These are phyloP conservation scores for Rhodomyrtus tomentosa DNA, from an alignment of 345 rosid genomes.

Conservation along the genomic window DNA sequence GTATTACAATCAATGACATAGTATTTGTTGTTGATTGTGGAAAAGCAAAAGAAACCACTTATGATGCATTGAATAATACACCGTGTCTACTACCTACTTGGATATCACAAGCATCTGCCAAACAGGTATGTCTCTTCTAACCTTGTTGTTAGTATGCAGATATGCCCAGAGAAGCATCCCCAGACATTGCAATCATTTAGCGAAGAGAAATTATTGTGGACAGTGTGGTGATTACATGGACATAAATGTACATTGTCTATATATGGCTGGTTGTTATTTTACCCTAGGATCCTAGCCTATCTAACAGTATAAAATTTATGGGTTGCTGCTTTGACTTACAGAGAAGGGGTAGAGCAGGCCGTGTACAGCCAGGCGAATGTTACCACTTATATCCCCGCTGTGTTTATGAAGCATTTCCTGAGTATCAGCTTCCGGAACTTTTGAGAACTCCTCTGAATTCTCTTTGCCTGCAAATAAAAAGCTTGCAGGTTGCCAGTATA, in stretches of 20 bases:
- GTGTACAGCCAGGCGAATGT: slow-evolving; percentile 91
- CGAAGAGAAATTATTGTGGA: neutral
- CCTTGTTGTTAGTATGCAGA: neutral
- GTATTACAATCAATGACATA: slow-evolving; percentile 88
- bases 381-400: slow-evolving; percentile 89
- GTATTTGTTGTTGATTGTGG: slow-evolving; percentile 98
- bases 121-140: slow-evolving; percentile 47
- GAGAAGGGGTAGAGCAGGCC: slow-evolving; percentile 98
- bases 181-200: neutral
- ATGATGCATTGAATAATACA: slow-evolving; percentile 96
- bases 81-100: slow-evolving; percentile 98
- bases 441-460: slow-evolving; percentile 97
- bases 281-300: neutral
- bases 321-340: slow-evolving; percentile 14
- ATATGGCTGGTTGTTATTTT: neutral
- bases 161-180: neutral
- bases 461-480: slow-evolving; percentile 98
- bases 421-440: slow-evolving; percentile 98
- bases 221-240: neutral
- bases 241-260: neutral
- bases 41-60: slow-evolving; percentile 98
- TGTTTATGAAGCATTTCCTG: slow-evolving; percentile 89
- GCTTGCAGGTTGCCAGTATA: slow-evolving; percentile 79
- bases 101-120: slow-evolving; percentile 95
- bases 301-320: neutral